These are phyloP conservation scores for Cytospora leucostoma DNA, from an alignment of 2,329 filamentous ascomycete genomes.

Conservation along the genomic window DNA sequence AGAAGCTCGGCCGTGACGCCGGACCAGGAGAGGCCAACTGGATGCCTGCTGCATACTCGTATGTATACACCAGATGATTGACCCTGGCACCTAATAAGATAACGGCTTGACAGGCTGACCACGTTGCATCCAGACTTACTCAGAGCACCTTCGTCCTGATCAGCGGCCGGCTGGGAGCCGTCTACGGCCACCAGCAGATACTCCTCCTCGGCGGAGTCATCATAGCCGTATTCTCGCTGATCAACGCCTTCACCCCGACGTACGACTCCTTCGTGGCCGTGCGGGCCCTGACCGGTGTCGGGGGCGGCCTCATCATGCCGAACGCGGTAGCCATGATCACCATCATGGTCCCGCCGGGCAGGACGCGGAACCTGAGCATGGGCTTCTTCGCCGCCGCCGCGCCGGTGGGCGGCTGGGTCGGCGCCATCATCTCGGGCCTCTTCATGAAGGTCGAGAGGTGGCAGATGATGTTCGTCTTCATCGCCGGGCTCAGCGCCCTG, in stretches of 20 bases:
- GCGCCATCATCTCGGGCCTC: slow-evolving; percentile 43
- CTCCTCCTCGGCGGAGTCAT: slow-evolving; percentile 46
- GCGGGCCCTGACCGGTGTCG: slow-evolving; percentile 51
- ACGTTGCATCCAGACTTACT: slow-evolving; percentile 41
- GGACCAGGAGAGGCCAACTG: slow-evolving; percentile 41
- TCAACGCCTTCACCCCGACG: slow-evolving; percentile 45
- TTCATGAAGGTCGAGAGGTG: slow-evolving; percentile 40
- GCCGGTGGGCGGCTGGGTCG: slow-evolving; percentile 48
- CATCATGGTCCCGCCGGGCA: slow-evolving; percentile 49
- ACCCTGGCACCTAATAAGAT: not conserved
- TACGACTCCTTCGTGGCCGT: slow-evolving; percentile 46
- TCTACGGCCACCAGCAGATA: slow-evolving; percentile 54
- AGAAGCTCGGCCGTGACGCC: slow-evolving; percentile 33
- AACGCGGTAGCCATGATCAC: slow-evolving; percentile 54
- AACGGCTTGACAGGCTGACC: not conserved
- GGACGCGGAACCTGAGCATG: slow-evolving; percentile 46
- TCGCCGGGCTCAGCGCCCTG: slow-evolving; percentile 34
- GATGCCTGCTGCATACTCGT: slow-evolving; percentile 44
- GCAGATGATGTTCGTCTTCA: slow-evolving; percentile 45
- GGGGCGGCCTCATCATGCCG: slow-evolving; percentile 53
- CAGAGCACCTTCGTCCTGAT: slow-evolving; percentile 56
- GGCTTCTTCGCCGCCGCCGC: slow-evolving; percentile 50
- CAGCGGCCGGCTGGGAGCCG: slow-evolving; percentile 52
- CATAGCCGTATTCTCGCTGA: slow-evolving; percentile 46
- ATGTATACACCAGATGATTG: slow-evolving; percentile 11